Percentiles rank a stretch among this genome's conserved stretches.
Conservation (phyloP, 2,329 filamentous ascomycete genomes). For the Sordariomycetes sp. region DNA sequence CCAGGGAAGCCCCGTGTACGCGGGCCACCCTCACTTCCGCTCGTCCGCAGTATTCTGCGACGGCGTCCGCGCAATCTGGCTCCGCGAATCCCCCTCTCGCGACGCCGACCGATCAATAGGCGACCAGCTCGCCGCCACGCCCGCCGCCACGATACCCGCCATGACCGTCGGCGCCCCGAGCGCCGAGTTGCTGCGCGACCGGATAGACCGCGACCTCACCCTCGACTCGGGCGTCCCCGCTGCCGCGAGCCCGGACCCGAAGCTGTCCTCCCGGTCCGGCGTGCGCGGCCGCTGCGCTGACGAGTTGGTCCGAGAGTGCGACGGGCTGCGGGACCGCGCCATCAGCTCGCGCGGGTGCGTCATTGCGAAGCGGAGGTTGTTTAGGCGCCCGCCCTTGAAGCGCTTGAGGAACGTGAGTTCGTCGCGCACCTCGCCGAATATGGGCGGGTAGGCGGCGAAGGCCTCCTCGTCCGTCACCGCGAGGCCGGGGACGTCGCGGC, state of each 20-base stretch:
- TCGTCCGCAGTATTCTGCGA: neutral
- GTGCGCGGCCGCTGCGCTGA: conserved; percentile 42
- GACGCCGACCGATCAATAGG: conserved; percentile 40
- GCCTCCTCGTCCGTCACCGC: conserved; percentile 53
- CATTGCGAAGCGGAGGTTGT: conserved; percentile 68
- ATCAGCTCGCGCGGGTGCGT: conserved; percentile 62
- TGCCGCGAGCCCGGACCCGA: conserved; percentile 26
- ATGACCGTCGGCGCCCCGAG: conserved; percentile 65
- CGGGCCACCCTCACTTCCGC: neutral
- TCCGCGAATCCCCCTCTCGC: conserved; percentile 1
- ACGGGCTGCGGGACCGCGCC: conserved; percentile 47
- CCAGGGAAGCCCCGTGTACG: too few relatives aligned
- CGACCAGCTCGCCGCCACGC: conserved; percentile 65
- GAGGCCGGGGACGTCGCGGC: conserved; percentile 33
- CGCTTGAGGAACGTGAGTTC: conserved; percentile 70
- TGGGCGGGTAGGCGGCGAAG: conserved; percentile 56
- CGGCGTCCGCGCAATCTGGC: neutral
- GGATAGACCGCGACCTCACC: conserved; percentile 52
- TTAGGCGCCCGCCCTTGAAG: conserved; percentile 70
- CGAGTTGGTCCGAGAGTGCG: conserved; percentile 51
- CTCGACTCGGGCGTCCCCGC: conserved; percentile 46
- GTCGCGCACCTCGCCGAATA: conserved; percentile 62
- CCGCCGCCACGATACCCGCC: conserved; percentile 71
- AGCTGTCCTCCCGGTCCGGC: conserved; percentile 43
- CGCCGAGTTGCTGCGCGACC: conserved; percentile 55